phyloP scores from a whole-genome alignment of 2,329 filamentous ascomycete species.

The Zasmidium citrigriseum region DNA sequence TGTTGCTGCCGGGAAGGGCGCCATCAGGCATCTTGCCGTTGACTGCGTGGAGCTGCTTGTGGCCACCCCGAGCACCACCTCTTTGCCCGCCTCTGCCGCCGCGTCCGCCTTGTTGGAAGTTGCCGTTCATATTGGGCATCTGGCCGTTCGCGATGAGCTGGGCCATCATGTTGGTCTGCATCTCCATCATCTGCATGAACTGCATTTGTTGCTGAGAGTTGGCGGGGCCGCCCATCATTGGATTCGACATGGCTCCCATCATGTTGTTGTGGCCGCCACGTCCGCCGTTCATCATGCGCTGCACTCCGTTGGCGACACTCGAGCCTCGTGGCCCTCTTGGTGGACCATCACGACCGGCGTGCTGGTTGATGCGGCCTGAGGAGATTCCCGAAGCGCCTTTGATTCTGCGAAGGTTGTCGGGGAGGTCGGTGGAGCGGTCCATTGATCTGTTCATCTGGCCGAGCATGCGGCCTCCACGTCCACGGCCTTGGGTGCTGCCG shows the following conservation, averaged over 20 bases:
- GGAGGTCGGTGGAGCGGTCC: conserved; percentile 74
- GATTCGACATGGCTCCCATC: conserved; percentile 29
- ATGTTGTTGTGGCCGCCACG: conserved; percentile 20
- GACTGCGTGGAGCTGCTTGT: conserved; percentile 20
- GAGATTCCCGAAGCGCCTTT: conserved; percentile 64
- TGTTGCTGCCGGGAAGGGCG: conserved; percentile 18
- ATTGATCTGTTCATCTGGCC: conserved; percentile 73
- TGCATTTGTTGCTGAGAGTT: conserved; percentile 71
- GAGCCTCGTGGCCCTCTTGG: conserved; percentile 63
- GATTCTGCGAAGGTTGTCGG: conserved; percentile 69
- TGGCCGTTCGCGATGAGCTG: conserved; percentile 53
- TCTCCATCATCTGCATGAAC: conserved; percentile 59
- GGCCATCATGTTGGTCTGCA: conserved; percentile 84
- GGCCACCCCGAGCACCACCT: conserved; percentile 15
- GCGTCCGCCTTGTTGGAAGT: neutral
- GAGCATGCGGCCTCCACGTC: conserved; percentile 77
- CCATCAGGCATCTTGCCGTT: conserved; percentile 26
- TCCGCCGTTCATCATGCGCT: conserved; percentile 37
- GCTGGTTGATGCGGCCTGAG: conserved; percentile 76
- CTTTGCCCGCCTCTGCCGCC: conserved; percentile 12
- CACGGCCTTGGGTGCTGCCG: conserved; percentile 51
- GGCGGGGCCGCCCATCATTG: conserved; percentile 52
- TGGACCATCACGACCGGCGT: conserved; percentile 63
- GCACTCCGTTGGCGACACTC: conserved; percentile 50
- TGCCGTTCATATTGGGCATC: conserved; percentile 42